Evolutionary conservation across 1,284 basidiomycete genomes (phyloP), one percentile per base, ranked within the genome.

Genomic region (Sanghuangporus weigelae): DNA sequence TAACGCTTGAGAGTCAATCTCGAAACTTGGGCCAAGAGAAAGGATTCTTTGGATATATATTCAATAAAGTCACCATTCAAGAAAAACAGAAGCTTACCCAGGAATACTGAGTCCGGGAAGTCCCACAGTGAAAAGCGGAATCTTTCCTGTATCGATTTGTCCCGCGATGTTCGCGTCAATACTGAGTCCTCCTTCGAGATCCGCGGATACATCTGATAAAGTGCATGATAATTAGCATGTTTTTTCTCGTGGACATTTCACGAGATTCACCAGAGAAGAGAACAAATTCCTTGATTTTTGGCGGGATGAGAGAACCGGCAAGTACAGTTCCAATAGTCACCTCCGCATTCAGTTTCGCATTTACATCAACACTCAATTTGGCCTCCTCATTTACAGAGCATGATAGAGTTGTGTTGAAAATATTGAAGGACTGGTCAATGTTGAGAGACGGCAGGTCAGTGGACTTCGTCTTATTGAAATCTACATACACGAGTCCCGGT

Each of bases 31-130:
- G 12, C 76, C 77, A 65, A 57, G 42, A 36, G 57, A 23, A n/a
- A 65, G 36, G 14, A 64, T 44, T 23, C 59, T 65, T n/a, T 10
- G 1, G 10, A 36, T 7, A 60, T 3, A 19, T 2, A 3, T 21
- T 35, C 23, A 19, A 12, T 16, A 21, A 58, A 44, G 11, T 26
- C 7, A 38, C 35, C 14, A 11, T 23, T 12, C 23, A n/a, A 23
- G 51, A 38, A 10, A 38, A 40, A 64, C 6, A 26, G 7, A 57
- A 53, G 63, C 40, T 67, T 31, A 69, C 78, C 75, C 75, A 76
- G 49, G 79, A 77, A 70, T 81, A 73, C 62, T 77, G 70, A 58
- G 80, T 69, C 26, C 78, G 76, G 4, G 78, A 76, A 79, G 70
- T 0, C 76, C 76, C 11, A 75, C 62, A 61, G 74, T 65, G 62